Conservation (phyloP, 2,329 filamentous ascomycete genomes). For the Penicillium sp. region DNA sequence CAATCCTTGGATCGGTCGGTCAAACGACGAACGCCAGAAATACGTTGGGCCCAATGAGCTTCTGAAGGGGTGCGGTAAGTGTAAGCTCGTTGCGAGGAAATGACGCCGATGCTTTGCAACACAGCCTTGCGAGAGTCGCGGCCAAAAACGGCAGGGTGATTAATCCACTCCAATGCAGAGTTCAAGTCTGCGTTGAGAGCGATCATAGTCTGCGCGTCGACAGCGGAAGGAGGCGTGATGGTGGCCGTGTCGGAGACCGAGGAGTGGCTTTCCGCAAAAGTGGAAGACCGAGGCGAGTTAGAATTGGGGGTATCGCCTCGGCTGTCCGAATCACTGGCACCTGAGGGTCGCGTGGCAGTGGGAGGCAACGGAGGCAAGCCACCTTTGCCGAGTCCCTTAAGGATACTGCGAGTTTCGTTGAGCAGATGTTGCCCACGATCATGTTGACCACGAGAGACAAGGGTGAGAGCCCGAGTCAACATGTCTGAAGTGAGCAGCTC, state of each 20-base stretch:
- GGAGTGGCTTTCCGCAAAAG: constrained; percentile 32
- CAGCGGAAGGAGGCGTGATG: constrained; percentile 58
- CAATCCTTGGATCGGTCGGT: constrained; percentile 83
- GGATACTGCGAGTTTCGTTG: constrained; percentile 86
- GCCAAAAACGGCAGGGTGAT: constrained; percentile 88
- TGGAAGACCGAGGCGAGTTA: constrained; percentile 36
- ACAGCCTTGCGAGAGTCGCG: constrained; percentile 93
- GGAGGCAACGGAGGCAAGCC: constrained; percentile 81
- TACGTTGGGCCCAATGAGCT: constrained; percentile 77
- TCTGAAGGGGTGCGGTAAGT: constrained; percentile 90
- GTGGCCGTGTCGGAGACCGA: constrained; percentile 42
- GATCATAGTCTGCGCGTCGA: constrained; percentile 73
- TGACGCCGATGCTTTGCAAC: constrained; percentile 91
- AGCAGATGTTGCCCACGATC: constrained; percentile 89
- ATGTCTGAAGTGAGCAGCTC: constrained; percentile 96
- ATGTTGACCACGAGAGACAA: constrained; percentile 86
- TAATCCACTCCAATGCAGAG: constrained; percentile 91
- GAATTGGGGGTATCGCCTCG: constrained; percentile 36
- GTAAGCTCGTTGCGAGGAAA: constrained; percentile 87
- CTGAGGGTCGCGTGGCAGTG: constrained; percentile 39
- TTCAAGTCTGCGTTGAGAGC: constrained; percentile 90
- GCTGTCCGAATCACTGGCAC: constrained; percentile 39
- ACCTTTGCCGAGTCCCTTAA: constrained; percentile 93
- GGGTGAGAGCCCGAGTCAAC: constrained; percentile 83
- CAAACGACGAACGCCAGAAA: constrained; percentile 72